Base-by-base conservation (phyloP, 129 eudicot species). In the Artemisia tridentata region DNA sequence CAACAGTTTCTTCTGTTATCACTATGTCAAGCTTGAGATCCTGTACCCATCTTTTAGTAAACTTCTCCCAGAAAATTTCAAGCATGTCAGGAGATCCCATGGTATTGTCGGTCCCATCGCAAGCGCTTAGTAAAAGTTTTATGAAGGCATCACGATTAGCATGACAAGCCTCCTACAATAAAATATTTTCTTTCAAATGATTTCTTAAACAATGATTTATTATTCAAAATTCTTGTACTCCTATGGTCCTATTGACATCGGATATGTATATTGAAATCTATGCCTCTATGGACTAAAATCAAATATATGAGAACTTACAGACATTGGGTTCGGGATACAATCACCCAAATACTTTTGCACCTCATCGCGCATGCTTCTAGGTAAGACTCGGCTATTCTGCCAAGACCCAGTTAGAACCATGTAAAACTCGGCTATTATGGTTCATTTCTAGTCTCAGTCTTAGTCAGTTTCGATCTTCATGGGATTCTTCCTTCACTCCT, bases 191-290 rank as follows among this genome's bases (percentile, higher is more conserved):
- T 62, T 62, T 62, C 67, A 62, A 62, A 62, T 62, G 34, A 29
- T 29, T 29, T 29, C 34, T 29, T 29, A 29, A 29, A 29, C 34
- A 29, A 29, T 29, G 67, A 64, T 64, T 64, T 64, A 9, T 43
- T 64, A 17, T 64, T 64, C 69, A 64, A 64, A 64, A 64, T 16
- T n/a, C 11, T 64, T 64, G 69, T 64, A 64, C 53, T 21, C 69
- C 69, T 64, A 62, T 60, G n/a, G 65, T 60, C 65, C 60, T 54
- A 54, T 54, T 54, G 60, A 54, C 23, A 54, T 54, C 7, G 60
- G 60, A 54, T 54, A 54, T 54, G 23, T 54, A 16, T 18, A 29
- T 29, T 29, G 34, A n/a, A n/a, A n/a, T n/a, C n/a, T n/a, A n/a
- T n/a, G n/a, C n/a, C n/a, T n/a, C n/a, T n/a, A n/a, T n/a, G n/a